These are phyloP conservation scores for Tricholoma terreum DNA, from an alignment of 768 basidiomycete genomes.

Conservation along the genomic window DNA sequence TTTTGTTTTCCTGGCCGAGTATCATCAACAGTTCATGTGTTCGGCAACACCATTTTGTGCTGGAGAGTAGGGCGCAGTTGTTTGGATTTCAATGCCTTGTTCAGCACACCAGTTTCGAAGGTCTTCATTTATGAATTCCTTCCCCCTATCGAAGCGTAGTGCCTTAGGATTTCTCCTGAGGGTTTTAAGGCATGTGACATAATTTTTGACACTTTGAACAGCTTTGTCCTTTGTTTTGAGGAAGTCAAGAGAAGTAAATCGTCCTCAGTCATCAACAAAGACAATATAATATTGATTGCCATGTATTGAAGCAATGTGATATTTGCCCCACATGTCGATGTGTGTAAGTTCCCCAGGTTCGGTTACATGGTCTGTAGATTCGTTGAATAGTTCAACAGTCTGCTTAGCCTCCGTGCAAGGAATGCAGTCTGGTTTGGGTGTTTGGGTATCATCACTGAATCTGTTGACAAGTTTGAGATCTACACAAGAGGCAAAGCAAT, in stretches of 20 bases:
- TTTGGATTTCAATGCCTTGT: background rate
- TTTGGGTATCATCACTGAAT: too few relatives aligned
- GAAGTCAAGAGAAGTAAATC: too few relatives aligned
- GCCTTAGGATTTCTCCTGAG: background rate
- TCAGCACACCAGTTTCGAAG: background rate
- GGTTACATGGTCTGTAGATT: too few relatives aligned
- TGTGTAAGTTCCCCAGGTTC: background rate
- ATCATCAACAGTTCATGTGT: conserved; percentile 4
- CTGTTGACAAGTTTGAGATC: too few relatives aligned
- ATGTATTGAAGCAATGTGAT: conserved; percentile 3
- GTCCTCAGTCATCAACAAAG: too few relatives aligned
- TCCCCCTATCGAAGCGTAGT: background rate
- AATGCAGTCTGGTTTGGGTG: conserved; percentile 14
- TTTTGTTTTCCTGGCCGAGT: too few relatives aligned
- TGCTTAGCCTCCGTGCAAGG: conserved; percentile 22
- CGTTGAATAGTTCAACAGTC: background rate
- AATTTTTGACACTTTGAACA: background rate
- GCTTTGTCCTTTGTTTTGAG: background rate
- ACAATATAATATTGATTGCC: too few relatives aligned
- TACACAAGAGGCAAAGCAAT: too few relatives aligned
- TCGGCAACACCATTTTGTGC: conserved; percentile 6
- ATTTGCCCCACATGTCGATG: background rate
- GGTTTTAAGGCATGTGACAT: too few relatives aligned
- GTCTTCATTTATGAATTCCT: background rate
- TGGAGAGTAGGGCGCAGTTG: background rate